A percentile compares a stretch with the other conserved stretches of the same genome.
Evolutionary conservation across 2,329 filamentous ascomycete genomes (phyloP).

Genomic region (Thermoascus crustaceus): DNA sequence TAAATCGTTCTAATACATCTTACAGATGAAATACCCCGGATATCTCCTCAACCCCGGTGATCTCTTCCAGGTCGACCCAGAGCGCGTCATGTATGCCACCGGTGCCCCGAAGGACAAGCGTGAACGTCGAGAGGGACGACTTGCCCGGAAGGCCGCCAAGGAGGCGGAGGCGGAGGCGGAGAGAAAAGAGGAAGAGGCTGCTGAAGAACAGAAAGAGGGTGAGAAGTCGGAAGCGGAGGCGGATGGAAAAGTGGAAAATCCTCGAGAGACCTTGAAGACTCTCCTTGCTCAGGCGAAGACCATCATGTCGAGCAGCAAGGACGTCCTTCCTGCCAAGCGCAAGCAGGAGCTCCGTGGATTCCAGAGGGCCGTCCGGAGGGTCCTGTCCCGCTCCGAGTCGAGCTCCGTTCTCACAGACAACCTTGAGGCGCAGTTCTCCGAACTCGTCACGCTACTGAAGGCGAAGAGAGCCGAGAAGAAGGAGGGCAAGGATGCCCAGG

Average conservation of each 20-base stretch:
- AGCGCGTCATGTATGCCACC: slow-evolving; percentile 80
- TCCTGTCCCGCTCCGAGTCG: slow-evolving; percentile 49
- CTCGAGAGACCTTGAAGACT: slow-evolving; percentile 43
- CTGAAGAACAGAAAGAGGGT: slow-evolving; percentile 19
- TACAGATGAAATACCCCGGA: slow-evolving; percentile 82
- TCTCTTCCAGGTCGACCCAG: slow-evolving; percentile 91
- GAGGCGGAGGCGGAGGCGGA: slow-evolving; percentile 19
- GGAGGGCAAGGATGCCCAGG: slow-evolving; percentile 15
- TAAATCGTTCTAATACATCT: slow-evolving; percentile 6
- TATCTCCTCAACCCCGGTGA: slow-evolving; percentile 96
- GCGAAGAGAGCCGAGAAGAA: slow-evolving; percentile 28
- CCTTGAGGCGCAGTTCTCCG: slow-evolving; percentile 48
- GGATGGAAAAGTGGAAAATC: slow-evolving; percentile 29
- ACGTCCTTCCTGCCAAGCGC: slow-evolving; percentile 55
- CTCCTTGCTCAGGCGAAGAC: slow-evolving; percentile 52
- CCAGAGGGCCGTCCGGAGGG: slow-evolving; percentile 54
- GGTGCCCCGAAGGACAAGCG: slow-evolving; percentile 57
- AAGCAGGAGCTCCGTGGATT: slow-evolving; percentile 72
- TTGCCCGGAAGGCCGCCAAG: slow-evolving; percentile 16
- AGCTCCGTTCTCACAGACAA: slow-evolving; percentile 38
- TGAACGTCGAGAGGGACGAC: slow-evolving; percentile 32
- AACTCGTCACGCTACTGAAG: slow-evolving; percentile 42
- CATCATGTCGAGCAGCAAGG: slow-evolving; percentile 48
- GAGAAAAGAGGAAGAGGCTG: slow-evolving; percentile 19
- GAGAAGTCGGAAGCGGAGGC: slow-evolving; percentile 18